Percentiles rank a stretch among this genome's conserved stretches.
These are phyloP conservation scores for Dactylis glomerata DNA, from an alignment of 176 grass and related monocot genomes.

Conservation along the genomic window DNA sequence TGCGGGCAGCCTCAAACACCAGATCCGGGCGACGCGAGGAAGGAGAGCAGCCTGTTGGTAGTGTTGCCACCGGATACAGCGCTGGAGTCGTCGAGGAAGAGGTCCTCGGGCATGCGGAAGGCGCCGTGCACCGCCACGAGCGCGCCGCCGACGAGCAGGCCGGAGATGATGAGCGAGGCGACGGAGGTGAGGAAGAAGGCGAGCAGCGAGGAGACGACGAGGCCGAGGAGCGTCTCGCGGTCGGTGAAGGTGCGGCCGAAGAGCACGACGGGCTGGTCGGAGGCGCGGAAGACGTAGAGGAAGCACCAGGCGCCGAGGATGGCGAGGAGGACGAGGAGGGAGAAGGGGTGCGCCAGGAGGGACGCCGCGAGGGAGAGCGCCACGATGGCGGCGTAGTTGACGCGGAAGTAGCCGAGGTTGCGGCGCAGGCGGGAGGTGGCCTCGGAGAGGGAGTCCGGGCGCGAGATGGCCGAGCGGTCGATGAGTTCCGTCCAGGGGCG, in stretches of 20 bases:
- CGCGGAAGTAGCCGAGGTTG: conserved; percentile 87
- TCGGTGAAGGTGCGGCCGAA: conserved; percentile 87
- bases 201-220: conserved; percentile 62
- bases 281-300: conserved; percentile 77
- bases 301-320: conserved; percentile 89
- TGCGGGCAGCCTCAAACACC: conserved; percentile 23
- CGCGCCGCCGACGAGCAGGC: conserved; percentile 57
- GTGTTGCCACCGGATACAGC: conserved; percentile 33
- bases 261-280: conserved; percentile 84
- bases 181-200: conserved; percentile 84
- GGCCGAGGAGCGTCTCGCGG: conserved; percentile 76
- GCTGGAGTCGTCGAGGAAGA: conserved; percentile 80
- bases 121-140: conserved; percentile 69
- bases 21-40: conserved; percentile 58
- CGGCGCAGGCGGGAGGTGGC: conserved; percentile 78
- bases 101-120: conserved; percentile 74
- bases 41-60: conserved; percentile 56
- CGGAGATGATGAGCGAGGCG: conserved; percentile 83
- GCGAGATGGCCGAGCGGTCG: conserved; percentile 80
- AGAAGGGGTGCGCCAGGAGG: conserved; percentile 77
- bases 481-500: conserved; percentile 81
- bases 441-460: conserved; percentile 72
- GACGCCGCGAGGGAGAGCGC: conserved; percentile 65
- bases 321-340: conserved; percentile 59
- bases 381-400: conserved; percentile 89